Base-by-base conservation (phyloP, 306 rosid genomes). In the Casuarina cunninghamiana region DNA sequence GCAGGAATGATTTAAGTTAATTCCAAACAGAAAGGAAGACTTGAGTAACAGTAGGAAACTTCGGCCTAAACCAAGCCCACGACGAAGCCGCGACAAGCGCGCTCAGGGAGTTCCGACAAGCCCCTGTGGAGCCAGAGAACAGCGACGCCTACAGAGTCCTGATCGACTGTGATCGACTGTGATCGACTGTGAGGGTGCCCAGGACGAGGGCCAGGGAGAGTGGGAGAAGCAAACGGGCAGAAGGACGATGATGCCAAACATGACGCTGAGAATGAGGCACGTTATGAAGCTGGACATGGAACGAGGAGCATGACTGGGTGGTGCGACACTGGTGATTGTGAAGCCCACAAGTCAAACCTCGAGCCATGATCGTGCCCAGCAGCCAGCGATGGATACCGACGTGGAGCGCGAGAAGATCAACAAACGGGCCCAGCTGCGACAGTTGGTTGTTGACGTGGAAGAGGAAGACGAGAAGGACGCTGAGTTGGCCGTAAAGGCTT, bases 11-110 rank as follows among this genome's bases (percentile, higher is more conserved):
- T 26, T 26, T 26, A 26, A 26, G 32, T 26, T 88, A 68, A 60
- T 80, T 3, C 4, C 85, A 81, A 71, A 60, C 7, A 89, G 85
- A 61, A 72, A 63, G 37, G 86, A 74, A 44, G 89, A 84, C n/a
- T 86, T 85, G 41, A 89, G 32, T 26, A 26, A 26, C 32, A 26
- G 32, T 26, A 26, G 32, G 32, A 26, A 26, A 26, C 32, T 26
- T 26, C 32, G 32, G 1, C 32, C 32, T 26, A 26, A 26, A 26
- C 32, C 32, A 26, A 26, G 32, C 32, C 32, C 32, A 26, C 32
- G 1, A 26, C 32, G 32, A 26, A 26, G 32, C 32, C 32, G 32
- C 32, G 32, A 26, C 32, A 26, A 26, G 32, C 32, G 32, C 32
- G 32, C 32, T 26, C 32, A 26, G 32, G 32, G 32, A 26, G 32